Conservation (phyloP, 176 grass and related monocot species). For the Paspalum vaginatum region DNA sequence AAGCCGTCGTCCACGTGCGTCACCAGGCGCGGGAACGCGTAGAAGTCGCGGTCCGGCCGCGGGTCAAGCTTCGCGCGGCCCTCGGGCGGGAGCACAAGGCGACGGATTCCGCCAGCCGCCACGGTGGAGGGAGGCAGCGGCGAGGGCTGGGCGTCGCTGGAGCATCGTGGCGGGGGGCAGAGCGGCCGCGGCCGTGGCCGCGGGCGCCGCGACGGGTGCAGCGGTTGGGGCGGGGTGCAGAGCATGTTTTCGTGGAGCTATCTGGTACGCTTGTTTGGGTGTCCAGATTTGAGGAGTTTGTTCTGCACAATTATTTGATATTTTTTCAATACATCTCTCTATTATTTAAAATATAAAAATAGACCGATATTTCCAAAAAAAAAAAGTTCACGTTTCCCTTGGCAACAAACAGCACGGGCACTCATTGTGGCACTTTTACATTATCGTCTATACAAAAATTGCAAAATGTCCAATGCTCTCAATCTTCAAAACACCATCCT, state of each 20-base stretch:
- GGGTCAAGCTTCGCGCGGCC: constrained; percentile 82
- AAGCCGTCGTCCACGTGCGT: constrained; percentile 91
- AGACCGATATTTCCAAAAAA: background rate
- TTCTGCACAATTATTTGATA: background rate
- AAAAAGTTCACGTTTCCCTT: too few species aligned
- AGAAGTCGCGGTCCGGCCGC: constrained; percentile 77
- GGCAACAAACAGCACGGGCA: too few species aligned
- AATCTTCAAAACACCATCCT: too few species aligned
- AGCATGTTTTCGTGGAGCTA: constrained; percentile 45
- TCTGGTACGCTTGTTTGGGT: background rate
- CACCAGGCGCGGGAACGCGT: constrained; percentile 79
- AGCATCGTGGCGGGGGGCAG: constrained; percentile 20
- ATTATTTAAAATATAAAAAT: background rate
- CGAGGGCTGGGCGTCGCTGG: constrained; percentile 24
- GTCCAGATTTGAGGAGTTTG: background rate
- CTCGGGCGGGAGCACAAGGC: constrained; percentile 67
- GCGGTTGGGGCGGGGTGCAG: constrained; percentile 17
- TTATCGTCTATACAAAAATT: too few species aligned
- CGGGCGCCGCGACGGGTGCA: constrained; percentile 2
- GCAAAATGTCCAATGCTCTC: too few species aligned
- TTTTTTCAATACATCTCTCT: background rate
- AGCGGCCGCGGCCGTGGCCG: constrained; percentile 6
- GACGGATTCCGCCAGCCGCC: constrained; percentile 53
- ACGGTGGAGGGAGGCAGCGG: background rate
- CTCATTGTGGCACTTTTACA: too few species aligned